A percentile compares a stretch with the other conserved stretches of the same genome.
phyloP scores from a whole-genome alignment of 371 early-diverging fungal genomes.

The Mortierella sp. region DNA sequence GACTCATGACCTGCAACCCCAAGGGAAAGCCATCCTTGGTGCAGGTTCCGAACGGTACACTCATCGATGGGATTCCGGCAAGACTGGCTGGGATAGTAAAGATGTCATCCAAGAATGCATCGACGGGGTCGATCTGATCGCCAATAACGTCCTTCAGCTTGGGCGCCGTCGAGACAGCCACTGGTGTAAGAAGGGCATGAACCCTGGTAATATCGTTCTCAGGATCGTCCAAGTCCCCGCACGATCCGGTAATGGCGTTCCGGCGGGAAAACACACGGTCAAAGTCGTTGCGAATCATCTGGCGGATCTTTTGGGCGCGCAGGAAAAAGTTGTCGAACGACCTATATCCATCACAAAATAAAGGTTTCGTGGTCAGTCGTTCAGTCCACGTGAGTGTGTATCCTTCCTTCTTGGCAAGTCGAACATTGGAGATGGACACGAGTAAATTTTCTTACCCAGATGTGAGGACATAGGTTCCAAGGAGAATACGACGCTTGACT shows the following conservation, averaged over 20 bases:
- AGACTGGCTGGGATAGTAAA: constrained; percentile 92
- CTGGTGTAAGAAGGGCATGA: constrained; percentile 81
- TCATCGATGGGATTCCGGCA: constrained; percentile 85
- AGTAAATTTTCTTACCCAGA: constrained; percentile 66
- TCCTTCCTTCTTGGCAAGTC: background rate
- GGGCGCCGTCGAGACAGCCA: constrained; percentile 79
- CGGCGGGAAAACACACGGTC: constrained; percentile 74
- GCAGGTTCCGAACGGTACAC: constrained; percentile 68
- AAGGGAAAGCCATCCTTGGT: constrained; percentile 69
- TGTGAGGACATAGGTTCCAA: constrained; percentile 89
- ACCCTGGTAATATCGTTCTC: constrained; percentile 51
- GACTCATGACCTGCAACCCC: constrained; percentile 86
- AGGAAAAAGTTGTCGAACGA: constrained; percentile 76
- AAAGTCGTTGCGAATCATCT: constrained; percentile 85
- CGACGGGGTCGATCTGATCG: constrained; percentile 50
- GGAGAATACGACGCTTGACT: constrained; percentile 84
- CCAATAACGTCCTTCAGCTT: constrained; percentile 48
- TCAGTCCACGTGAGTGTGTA: no score
- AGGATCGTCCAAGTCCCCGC: constrained; percentile 11
- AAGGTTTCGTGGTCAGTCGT: background rate
- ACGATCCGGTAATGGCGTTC: constrained; percentile 59
- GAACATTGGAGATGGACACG: background rate
- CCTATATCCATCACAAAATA: constrained; percentile 40
- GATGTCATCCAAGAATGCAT: constrained; percentile 87
- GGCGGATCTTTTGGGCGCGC: constrained; percentile 86